A percentile compares a stretch with the other conserved stretches of the same genome.
phyloP scores from a whole-genome alignment of 805 yeast genomes.

The Komagataella phaffii region DNA sequence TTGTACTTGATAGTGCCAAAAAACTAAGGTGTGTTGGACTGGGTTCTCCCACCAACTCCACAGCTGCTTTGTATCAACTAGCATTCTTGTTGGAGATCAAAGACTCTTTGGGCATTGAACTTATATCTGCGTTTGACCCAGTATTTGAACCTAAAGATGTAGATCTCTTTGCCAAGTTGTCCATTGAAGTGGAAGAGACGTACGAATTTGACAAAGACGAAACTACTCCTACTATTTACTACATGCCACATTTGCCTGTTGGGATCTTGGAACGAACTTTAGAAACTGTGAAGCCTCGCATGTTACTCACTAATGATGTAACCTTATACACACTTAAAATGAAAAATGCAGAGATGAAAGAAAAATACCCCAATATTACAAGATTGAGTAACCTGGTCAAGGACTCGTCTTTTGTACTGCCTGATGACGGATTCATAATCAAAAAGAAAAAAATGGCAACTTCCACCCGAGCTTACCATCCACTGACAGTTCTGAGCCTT shows the following conservation, averaged over 20 bases:
- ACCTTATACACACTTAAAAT: conserved; percentile 14
- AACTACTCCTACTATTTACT: conserved; percentile 8
- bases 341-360: conserved; percentile 12
- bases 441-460: neutral
- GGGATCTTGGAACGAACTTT: conserved; percentile 14
- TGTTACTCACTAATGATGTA: conserved; percentile 18
- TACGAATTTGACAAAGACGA: neutral
- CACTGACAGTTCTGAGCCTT: neutral
- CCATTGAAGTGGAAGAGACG: conserved; percentile 5
- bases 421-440: neutral
- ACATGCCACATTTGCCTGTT: conserved; percentile 21
- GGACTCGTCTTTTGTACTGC: neutral
- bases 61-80: conserved; percentile 14
- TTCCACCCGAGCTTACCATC: neutral
- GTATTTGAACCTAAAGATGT: conserved; percentile 12
- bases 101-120: conserved; percentile 3
- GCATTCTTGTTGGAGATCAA: conserved; percentile 10
- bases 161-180: conserved; percentile 5
- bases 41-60: conserved; percentile 1
- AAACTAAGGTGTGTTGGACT: conserved; percentile 1
- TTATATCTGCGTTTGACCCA: conserved; percentile 18
- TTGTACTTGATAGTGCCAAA: neutral
- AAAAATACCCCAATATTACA: conserved; percentile 16
- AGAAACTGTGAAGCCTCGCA: conserved; percentile 8
- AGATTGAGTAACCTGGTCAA: conserved; percentile 7